These are phyloP conservation scores for Pythium biforme DNA, from an alignment of 352 stramenopile genomes.

Conservation along the genomic window DNA sequence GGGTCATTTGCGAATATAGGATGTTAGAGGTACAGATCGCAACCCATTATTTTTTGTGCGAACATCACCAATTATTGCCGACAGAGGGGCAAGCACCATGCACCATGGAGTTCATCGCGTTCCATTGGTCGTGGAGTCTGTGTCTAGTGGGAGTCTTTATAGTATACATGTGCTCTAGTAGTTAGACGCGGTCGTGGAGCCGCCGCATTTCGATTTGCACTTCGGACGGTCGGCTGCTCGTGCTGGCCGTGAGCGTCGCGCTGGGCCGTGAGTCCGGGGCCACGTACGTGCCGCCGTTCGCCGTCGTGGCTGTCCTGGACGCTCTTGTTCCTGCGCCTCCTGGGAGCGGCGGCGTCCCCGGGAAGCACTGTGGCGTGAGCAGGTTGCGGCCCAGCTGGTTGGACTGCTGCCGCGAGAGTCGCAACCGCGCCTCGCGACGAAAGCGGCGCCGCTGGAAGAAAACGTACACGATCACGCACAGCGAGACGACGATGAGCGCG, in stretches of 20 bases:
- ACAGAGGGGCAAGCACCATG: no score
- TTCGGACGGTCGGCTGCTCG: conserved; percentile 19
- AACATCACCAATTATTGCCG: not conserved
- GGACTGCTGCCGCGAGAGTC: conserved; percentile 41
- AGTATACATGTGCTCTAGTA: not conserved
- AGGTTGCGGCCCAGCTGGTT: conserved; percentile 42
- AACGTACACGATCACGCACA: conserved; percentile 48
- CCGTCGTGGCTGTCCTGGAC: not conserved
- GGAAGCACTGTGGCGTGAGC: conserved; percentile 33
- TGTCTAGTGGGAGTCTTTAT: not conserved
- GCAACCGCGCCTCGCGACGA: conserved; percentile 36
- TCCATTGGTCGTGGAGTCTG: no score
- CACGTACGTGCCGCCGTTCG: not conserved
- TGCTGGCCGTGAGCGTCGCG: conserved; percentile 13
- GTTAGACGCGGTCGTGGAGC: conserved; percentile 4
- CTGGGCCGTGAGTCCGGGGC: conserved; percentile 1
- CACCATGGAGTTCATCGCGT: no score
- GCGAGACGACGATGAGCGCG: conserved; percentile 54
- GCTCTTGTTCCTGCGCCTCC: not conserved
- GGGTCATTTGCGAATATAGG: not conserved
- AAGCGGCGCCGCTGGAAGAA: conserved; percentile 53
- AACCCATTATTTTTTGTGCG: no score
- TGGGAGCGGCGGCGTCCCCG: conserved; percentile 13
- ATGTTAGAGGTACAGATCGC: conserved; percentile 11
- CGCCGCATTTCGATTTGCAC: conserved; percentile 20